These are phyloP conservation scores for Erysimum cheiri DNA, from an alignment of 441 rosid species.

Conservation along the genomic window DNA sequence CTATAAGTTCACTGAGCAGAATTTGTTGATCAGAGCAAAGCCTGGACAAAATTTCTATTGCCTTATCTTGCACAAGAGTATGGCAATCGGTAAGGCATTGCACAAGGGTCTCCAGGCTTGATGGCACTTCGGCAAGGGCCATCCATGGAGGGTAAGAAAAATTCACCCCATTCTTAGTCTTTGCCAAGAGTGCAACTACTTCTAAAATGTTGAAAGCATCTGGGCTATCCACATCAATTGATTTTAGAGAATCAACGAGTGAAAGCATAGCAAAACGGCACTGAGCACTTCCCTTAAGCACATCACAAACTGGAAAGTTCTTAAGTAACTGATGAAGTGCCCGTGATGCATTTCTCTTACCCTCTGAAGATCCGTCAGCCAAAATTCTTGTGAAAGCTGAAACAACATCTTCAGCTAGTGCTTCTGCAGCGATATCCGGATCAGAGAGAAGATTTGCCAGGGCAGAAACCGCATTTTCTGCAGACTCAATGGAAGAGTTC, in stretches of 20 bases:
- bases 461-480: conserved; percentile 94
- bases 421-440: conserved; percentile 78
- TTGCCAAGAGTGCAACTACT: conserved; percentile 86
- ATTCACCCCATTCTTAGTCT: conserved; percentile 61
- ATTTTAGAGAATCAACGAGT: conserved; percentile 83
- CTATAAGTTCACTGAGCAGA: conserved; percentile 77
- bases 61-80: conserved; percentile 88
- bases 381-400: conserved; percentile 86
- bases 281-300: conserved; percentile 82
- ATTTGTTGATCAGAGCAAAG: conserved; percentile 83
- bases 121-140: conserved; percentile 86
- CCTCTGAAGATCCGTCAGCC: conserved; percentile 83
- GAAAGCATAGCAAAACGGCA: conserved; percentile 88
- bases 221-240: conserved; percentile 63
- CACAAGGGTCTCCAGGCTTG: conserved; percentile 75
- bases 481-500: conserved; percentile 77
- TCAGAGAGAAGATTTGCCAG: conserved; percentile 94
- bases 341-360: conserved; percentile 92
- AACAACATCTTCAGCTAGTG: conserved; percentile 81
- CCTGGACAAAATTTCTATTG: conserved; percentile 85
- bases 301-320: conserved; percentile 68
- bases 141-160: conserved; percentile 84
- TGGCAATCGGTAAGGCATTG: conserved; percentile 69
- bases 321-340: conserved; percentile 88
- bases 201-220: conserved; percentile 80